Evolutionary conservation across 1,139 yeast species (phyloP).

Genomic region (Candida sanyaensis): DNA sequence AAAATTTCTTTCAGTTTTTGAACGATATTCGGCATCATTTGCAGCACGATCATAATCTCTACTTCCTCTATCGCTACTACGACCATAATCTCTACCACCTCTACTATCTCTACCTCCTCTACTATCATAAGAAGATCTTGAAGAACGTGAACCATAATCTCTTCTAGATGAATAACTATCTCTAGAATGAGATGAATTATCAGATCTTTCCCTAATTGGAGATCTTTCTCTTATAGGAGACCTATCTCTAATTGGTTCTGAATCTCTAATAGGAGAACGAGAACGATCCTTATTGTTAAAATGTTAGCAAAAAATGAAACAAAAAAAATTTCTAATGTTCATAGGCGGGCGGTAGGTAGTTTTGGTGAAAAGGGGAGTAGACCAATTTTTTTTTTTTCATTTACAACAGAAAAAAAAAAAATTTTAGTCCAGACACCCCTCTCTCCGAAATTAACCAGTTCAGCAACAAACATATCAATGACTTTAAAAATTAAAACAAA

Average conservation of each 20-base stretch:
- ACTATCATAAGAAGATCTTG: slow-evolving; percentile 14
- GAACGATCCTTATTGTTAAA: slow-evolving; percentile 42
- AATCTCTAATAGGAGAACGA: slow-evolving; percentile 29
- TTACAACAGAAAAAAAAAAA: not conserved
- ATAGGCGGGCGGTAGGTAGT: too few species aligned
- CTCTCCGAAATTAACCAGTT: not conserved
- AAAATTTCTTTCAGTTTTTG: slow-evolving; percentile 62
- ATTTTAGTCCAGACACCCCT: too few species aligned
- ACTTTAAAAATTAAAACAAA: not conserved
- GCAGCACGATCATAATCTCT: slow-evolving; percentile 18
- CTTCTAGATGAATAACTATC: slow-evolving; percentile 19
- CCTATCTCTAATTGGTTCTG: slow-evolving; percentile 15
- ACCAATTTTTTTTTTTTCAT: too few species aligned
- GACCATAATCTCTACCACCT: slow-evolving; percentile 24
- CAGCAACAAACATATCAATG: slow-evolving; percentile 1
- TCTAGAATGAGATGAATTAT: slow-evolving; percentile 21
- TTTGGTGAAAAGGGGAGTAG: too few species aligned
- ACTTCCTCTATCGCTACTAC: slow-evolving; percentile 8
- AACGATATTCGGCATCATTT: slow-evolving; percentile 31
- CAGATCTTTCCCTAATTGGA: slow-evolving; percentile 45
- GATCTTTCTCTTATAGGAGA: slow-evolving; percentile 20
- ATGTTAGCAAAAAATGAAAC: slow-evolving; percentile 21
- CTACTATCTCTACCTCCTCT: slow-evolving; percentile 26
- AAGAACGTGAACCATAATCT: slow-evolving; percentile 17
- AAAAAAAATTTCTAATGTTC: not conserved